These are phyloP conservation scores for Wickerhamomyces alni DNA, from an alignment of 805 yeast genomes.

Conservation along the genomic window DNA sequence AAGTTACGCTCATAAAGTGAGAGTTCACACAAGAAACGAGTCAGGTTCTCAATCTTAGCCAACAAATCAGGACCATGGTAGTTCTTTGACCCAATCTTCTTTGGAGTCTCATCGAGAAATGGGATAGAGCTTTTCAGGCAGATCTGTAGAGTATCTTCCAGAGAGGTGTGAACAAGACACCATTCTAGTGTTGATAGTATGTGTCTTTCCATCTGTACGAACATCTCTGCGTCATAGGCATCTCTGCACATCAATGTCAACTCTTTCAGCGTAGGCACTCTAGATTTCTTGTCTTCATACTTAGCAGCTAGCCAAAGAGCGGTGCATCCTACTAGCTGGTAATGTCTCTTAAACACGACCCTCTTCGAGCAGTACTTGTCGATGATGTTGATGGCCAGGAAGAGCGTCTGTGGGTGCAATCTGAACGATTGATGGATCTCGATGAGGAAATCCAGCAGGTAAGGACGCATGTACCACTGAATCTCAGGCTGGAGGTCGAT, in stretches of 20 bases:
- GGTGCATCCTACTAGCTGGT: constrained; percentile 79
- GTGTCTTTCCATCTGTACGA: constrained; percentile 76
- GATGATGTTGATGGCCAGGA: constrained; percentile 60
- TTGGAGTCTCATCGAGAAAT: constrained; percentile 16
- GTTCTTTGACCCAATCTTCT: constrained; percentile 11
- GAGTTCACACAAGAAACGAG: constrained; percentile 49
- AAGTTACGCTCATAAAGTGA: constrained; percentile 45
- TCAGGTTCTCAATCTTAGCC: constrained; percentile 21
- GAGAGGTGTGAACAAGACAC: constrained; percentile 31
- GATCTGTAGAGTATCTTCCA: constrained; percentile 23
- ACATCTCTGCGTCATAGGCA: constrained; percentile 55
- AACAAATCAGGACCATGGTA: constrained; percentile 8
- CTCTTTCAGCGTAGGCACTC: constrained; percentile 62
- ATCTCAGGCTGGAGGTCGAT: constrained; percentile 85
- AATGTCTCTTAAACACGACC: constrained; percentile 72
- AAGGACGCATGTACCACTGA: constrained; percentile 72
- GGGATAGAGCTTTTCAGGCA: constrained; percentile 9
- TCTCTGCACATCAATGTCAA: constrained; percentile 60
- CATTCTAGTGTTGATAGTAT: constrained; percentile 66
- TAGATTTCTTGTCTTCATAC: constrained; percentile 57
- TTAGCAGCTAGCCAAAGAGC: constrained; percentile 88
- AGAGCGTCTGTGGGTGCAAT: constrained; percentile 60
- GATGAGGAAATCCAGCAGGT: constrained; percentile 69
- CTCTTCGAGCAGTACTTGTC: constrained; percentile 83
- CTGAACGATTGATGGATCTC: constrained; percentile 58